A percentile compares a stretch with the other conserved stretches of the same genome.
These are phyloP conservation scores for Verticillium nonalfalfae DNA, from an alignment of 2,329 filamentous ascomycete species.

Conservation along the genomic window DNA sequence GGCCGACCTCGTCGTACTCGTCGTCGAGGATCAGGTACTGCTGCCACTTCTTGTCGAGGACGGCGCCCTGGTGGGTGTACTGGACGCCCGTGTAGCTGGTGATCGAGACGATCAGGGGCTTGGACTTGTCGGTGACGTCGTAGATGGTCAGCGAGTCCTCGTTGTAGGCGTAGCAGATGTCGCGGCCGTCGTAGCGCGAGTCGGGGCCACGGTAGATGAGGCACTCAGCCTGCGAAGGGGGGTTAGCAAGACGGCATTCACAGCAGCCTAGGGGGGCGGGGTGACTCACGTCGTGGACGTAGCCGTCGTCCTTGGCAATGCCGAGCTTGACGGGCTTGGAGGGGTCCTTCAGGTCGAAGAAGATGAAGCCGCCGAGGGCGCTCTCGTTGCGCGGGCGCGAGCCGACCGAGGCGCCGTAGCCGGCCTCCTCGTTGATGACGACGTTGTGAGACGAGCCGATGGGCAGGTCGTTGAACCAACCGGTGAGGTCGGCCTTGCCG, in stretches of 20 bases:
- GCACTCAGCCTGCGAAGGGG: constrained; percentile 30
- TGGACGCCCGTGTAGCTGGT: constrained; percentile 41
- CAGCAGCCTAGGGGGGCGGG: not conserved
- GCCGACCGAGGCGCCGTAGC: constrained; percentile 34
- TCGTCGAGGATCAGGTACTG: constrained; percentile 38
- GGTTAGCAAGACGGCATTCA: not conserved
- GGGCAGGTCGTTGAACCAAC: constrained; percentile 16
- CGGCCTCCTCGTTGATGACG: constrained; percentile 37
- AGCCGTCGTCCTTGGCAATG: constrained; percentile 37
- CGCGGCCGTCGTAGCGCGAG: constrained; percentile 30
- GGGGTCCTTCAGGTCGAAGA: constrained; percentile 46
- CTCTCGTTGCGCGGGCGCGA: constrained; percentile 24
- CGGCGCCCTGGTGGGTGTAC: constrained; percentile 50
- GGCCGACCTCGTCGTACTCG: constrained; percentile 35
- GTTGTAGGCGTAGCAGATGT: constrained; percentile 49
- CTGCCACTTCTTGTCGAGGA: constrained; percentile 34
- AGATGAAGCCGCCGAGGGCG: constrained; percentile 43
- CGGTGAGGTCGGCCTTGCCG: constrained; percentile 20
- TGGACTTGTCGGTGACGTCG: constrained; percentile 41
- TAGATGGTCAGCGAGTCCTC: constrained; percentile 43
- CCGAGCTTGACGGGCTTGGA: constrained; percentile 42
- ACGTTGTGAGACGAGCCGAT: constrained; percentile 33
- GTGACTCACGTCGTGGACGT: constrained; percentile 34
- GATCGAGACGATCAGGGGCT: constrained; percentile 37
- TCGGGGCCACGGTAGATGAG: constrained; percentile 46